phyloP scores from a whole-genome alignment of 257 asterid genomes.

The Penstemon barbatus region DNA sequence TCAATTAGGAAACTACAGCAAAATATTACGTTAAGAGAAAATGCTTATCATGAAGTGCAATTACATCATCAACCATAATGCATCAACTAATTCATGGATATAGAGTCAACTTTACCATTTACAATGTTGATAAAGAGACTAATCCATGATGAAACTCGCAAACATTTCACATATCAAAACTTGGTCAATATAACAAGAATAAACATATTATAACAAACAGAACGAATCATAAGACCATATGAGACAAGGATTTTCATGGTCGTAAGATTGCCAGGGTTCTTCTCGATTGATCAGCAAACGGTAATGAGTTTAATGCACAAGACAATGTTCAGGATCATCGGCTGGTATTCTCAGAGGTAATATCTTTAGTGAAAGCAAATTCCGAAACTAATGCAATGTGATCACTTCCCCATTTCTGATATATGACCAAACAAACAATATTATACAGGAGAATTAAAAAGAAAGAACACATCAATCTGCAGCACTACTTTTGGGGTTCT shows the following conservation, averaged over 20 bases:
- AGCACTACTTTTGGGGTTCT: not conserved
- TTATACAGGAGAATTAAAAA: constrained; percentile 4
- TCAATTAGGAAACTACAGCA: not conserved
- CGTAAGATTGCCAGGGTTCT: not conserved
- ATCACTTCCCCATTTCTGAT: constrained; percentile 99
- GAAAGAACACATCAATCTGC: not conserved
- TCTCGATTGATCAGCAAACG: not conserved
- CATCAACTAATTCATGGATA: not conserved
- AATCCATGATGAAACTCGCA: not conserved
- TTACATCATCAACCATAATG: not conserved
- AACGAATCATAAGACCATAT: not conserved
- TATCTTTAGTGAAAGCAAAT: constrained; percentile 58
- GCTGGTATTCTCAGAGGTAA: constrained; percentile 29
- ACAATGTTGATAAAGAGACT: not conserved
- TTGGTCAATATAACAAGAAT: not conserved
- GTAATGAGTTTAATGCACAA: not conserved
- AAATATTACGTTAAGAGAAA: constrained; percentile 1
- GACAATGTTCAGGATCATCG: constrained; percentile 22
- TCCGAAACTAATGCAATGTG: constrained; percentile 94
- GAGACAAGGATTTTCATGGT: not conserved
- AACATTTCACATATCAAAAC: not conserved
- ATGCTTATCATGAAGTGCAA: not conserved
- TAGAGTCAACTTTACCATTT: not conserved
- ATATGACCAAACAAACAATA: constrained; percentile 17
- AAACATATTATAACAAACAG: not conserved